These are phyloP conservation scores for Gonapodya sp. DNA, from an alignment of 192 early-diverging fungal species.

Conservation along the genomic window DNA sequence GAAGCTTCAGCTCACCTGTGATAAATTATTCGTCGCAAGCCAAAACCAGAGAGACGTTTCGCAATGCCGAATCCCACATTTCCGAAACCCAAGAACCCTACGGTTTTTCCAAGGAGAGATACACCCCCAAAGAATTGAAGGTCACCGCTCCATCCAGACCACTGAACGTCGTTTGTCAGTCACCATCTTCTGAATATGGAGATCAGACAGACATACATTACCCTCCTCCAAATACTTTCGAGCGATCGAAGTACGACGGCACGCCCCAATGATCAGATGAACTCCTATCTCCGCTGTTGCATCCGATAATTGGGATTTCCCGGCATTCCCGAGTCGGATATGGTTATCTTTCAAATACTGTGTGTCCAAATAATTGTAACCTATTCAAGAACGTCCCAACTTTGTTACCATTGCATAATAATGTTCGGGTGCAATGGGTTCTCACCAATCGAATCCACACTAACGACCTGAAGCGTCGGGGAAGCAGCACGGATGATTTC, in stretches of 20 bases:
- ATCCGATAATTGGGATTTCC: not conserved
- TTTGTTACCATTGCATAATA: not conserved
- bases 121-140: not conserved
- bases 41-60: not conserved
- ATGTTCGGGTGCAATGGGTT: not conserved
- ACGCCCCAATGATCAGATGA: not conserved
- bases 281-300: not conserved
- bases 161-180: not conserved
- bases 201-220: too few relatives aligned
- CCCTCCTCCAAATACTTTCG: not conserved
- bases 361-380: not conserved
- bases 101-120: not conserved
- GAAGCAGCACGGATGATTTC: not conserved
- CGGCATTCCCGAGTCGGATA: not conserved
- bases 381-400: not conserved
- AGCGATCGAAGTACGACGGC: not conserved
- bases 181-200: too few relatives aligned
- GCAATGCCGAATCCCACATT: not conserved
- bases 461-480: not conserved
- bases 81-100: not conserved
- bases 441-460: not conserved
- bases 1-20: not conserved
- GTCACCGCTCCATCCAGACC: not conserved
- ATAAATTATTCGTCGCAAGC: not conserved
- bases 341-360: not conserved